phyloP scores from a whole-genome alignment of 2,329 filamentous ascomycete species.

The Pyricularia pennisetigena region DNA sequence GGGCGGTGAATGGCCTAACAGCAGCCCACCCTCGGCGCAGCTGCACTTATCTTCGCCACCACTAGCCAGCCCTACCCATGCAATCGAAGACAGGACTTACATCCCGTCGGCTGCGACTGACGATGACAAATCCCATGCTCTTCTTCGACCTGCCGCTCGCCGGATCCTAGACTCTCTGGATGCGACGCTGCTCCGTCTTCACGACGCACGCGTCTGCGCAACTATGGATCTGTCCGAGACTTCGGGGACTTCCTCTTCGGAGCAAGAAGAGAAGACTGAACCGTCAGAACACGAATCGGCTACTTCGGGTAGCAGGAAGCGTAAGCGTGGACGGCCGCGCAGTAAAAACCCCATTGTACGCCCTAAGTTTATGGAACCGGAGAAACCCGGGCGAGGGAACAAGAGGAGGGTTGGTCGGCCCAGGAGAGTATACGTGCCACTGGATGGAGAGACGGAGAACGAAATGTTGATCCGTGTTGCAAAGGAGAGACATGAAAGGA shows the following conservation, averaged over 20 bases:
- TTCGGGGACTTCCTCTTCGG: slow-evolving; percentile 20
- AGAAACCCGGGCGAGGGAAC: neutral
- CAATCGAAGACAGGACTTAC: slow-evolving; percentile 14
- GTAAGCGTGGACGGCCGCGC: slow-evolving; percentile 1
- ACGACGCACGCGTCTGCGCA: slow-evolving; percentile 52
- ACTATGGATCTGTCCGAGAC: slow-evolving; percentile 16
- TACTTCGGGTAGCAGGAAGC: neutral
- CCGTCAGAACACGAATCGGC: neutral
- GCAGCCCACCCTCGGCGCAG: slow-evolving; percentile 2
- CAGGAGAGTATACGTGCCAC: slow-evolving; percentile 25
- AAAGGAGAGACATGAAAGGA: slow-evolving; percentile 19
- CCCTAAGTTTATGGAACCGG: neutral
- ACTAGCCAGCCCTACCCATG: neutral
- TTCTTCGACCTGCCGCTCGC: slow-evolving; percentile 60
- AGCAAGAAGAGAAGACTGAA: slow-evolving; percentile 5
- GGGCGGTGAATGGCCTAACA: slow-evolving; percentile 7
- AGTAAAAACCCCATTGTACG: neutral
- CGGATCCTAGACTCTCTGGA: slow-evolving; percentile 65
- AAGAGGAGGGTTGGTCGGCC: slow-evolving; percentile 26
- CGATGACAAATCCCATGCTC: slow-evolving; percentile 53
- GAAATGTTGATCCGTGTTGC: slow-evolving; percentile 38
- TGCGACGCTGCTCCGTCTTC: slow-evolving; percentile 57
- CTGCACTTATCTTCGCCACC: neutral
- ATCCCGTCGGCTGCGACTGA: slow-evolving; percentile 54
- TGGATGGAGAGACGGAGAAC: slow-evolving; percentile 33